Conservation (phyloP, 2,329 filamentous ascomycete genomes). For the Mariannaea elegans region DNA sequence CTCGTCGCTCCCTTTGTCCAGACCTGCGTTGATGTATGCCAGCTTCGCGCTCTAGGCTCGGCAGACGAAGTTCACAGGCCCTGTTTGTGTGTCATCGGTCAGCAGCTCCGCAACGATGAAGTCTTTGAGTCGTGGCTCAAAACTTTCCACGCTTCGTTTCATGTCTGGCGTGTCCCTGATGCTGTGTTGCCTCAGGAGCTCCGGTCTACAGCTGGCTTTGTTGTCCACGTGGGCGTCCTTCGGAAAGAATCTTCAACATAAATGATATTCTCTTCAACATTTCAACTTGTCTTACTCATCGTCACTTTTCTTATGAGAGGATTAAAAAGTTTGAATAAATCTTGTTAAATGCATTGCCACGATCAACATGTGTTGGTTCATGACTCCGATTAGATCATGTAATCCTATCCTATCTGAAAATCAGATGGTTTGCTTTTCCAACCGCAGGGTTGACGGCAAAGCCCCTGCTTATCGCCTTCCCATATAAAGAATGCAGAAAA, state of each 20-base stretch:
- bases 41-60: slow-evolving; percentile 53
- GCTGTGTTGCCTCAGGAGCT: slow-evolving; percentile 66
- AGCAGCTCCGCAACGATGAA: slow-evolving; percentile 85
- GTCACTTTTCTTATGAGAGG: too few species aligned
- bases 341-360: too few species aligned
- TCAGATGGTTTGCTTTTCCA: slow-evolving; percentile 23
- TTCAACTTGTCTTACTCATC: not conserved
- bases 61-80: slow-evolving; percentile 45
- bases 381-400: slow-evolving; percentile 24
- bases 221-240: slow-evolving; percentile 80
- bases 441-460: slow-evolving; percentile 17
- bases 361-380: slow-evolving; percentile 23
- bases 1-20: slow-evolving; percentile 84
- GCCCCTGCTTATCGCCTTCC: slow-evolving; percentile 22
- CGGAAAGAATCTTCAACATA: slow-evolving; percentile 37
- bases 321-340: too few species aligned
- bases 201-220: slow-evolving; percentile 75
- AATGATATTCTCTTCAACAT: too few species aligned
- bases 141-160: slow-evolving; percentile 72
- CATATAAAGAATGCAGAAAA: slow-evolving; percentile 11
- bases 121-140: slow-evolving; percentile 86
- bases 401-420: slow-evolving; percentile 18
- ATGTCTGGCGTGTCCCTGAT: slow-evolving; percentile 80
- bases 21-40: slow-evolving; percentile 80
- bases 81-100: slow-evolving; percentile 82